These are phyloP conservation scores for Crucihimalaya himalaica DNA, from an alignment of 345 rosid genomes.

Conservation along the genomic window DNA sequence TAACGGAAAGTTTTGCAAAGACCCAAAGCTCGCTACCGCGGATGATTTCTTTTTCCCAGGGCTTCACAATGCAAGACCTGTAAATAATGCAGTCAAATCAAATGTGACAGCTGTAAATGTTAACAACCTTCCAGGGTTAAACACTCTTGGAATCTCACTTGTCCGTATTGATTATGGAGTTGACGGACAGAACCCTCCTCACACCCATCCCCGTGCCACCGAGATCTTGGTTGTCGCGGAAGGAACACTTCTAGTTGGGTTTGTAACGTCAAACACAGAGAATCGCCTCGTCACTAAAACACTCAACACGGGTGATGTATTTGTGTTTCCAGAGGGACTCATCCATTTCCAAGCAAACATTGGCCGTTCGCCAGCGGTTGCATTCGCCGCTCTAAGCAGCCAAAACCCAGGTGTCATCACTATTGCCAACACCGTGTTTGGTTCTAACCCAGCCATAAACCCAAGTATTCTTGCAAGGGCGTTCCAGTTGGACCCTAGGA, in stretches of 20 bases:
- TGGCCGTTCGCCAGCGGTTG: not conserved
- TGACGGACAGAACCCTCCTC: constrained; percentile 33
- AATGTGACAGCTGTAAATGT: constrained; percentile 12
- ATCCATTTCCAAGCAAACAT: constrained; percentile 17
- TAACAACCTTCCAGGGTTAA: constrained; percentile 19
- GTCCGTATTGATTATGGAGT: constrained; percentile 29
- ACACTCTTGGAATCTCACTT: constrained; percentile 37
- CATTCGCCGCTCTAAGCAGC: constrained; percentile 23
- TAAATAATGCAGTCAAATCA: not conserved
- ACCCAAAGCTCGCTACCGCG: constrained; percentile 2
- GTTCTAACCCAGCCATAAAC: constrained; percentile 16
- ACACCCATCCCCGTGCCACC: constrained; percentile 43
- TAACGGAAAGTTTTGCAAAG: constrained; percentile 35
- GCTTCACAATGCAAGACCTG: not conserved
- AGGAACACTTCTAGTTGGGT: constrained; percentile 33
- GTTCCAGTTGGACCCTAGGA: constrained; percentile 21
- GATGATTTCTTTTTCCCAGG: constrained; percentile 33
- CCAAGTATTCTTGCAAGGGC: constrained; percentile 18
- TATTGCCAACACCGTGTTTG: constrained; percentile 32
- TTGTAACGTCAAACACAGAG: constrained; percentile 31
- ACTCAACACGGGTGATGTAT: constrained; percentile 9
- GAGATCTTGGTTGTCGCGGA: constrained; percentile 23
- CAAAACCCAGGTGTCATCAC: constrained; percentile 25
- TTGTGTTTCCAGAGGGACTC: constrained; percentile 34
- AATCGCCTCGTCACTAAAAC: constrained; percentile 29